A percentile compares a stretch with the other conserved stretches of the same genome.
Conservation (phyloP, 164 flowering plant genomes). For the Kingdonia uniflora region DNA sequence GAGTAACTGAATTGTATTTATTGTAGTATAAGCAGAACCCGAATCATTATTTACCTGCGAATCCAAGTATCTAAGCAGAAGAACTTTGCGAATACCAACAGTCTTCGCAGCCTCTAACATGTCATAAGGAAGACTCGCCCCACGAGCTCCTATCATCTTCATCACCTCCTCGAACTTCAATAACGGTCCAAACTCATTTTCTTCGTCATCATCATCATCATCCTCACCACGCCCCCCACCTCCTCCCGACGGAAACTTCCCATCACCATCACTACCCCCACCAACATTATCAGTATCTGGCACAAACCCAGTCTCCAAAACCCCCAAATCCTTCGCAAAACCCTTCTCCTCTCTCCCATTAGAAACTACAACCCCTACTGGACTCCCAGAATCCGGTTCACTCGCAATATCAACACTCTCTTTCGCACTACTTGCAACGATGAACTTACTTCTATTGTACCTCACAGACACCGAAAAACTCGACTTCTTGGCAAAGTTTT, state of each 20-base stretch:
- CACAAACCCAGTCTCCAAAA: background rate
- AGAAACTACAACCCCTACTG: too few species aligned
- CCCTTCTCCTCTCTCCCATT: background rate
- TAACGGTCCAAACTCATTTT: conserved; percentile 62
- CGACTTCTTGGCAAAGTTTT: too few species aligned
- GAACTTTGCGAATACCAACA: conserved; percentile 42
- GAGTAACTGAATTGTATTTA: too few species aligned
- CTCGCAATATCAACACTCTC: too few species aligned
- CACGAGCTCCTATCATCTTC: conserved; percentile 41
- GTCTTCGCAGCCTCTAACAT: conserved; percentile 71
- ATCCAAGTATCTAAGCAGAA: conserved; percentile 60
- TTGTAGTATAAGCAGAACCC: background rate
- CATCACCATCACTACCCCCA: conserved; percentile 38
- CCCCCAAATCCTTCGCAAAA: background rate
- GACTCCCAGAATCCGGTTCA: too few species aligned
- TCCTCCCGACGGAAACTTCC: conserved; percentile 21
- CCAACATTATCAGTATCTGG: conserved; percentile 13
- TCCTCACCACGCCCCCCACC: conserved; percentile 43
- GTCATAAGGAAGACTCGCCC: conserved; percentile 55
- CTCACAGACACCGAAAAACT: background rate
- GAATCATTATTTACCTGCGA: conserved; percentile 41
- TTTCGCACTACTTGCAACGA: background rate
- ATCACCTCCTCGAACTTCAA: conserved; percentile 57
- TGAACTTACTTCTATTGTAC: background rate
- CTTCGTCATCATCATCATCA: conserved; percentile 39